Evolutionary conservation across 371 early-diverging fungal species (phyloP).

Genomic region (Encephalitozoon cuniculi): DNA sequence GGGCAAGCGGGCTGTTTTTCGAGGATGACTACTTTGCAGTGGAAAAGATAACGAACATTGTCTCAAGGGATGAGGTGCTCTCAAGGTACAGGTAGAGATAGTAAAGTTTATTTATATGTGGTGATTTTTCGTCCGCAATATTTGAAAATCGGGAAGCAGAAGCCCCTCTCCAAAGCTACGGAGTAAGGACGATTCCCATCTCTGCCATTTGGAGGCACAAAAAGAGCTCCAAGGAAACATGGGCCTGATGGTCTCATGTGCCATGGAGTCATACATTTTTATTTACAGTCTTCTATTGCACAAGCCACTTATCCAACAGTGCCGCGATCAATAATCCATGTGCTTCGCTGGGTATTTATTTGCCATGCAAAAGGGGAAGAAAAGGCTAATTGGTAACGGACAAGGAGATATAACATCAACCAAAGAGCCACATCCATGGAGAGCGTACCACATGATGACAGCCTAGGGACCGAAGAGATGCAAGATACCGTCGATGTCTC

Average conservation of each 20-base stretch:
- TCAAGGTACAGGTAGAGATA: background rate
- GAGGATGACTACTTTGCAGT: constrained; percentile 13
- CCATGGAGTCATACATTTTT: constrained; percentile 11
- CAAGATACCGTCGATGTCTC: background rate
- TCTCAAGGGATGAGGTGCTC: background rate
- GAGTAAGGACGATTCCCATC: background rate
- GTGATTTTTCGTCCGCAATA: background rate
- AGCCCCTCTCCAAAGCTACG: constrained; percentile 6
- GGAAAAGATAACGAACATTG: background rate
- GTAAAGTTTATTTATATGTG: background rate
- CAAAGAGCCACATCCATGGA: background rate
- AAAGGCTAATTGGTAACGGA: background rate
- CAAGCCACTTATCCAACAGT: background rate
- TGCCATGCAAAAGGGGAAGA: background rate
- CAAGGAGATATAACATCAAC: background rate
- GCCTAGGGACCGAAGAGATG: background rate
- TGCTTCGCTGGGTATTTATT: background rate
- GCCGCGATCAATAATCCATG: background rate
- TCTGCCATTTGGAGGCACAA: constrained; percentile 9
- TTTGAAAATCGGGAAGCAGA: background rate
- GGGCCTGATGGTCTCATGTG: background rate
- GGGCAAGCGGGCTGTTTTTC: constrained; percentile 32
- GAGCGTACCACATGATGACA: background rate
- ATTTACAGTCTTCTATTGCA: background rate
- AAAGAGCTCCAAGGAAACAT: constrained; percentile 4